phyloP scores from a whole-genome alignment of 2,329 filamentous ascomycete species.

The Seiridium cupressi region DNA sequence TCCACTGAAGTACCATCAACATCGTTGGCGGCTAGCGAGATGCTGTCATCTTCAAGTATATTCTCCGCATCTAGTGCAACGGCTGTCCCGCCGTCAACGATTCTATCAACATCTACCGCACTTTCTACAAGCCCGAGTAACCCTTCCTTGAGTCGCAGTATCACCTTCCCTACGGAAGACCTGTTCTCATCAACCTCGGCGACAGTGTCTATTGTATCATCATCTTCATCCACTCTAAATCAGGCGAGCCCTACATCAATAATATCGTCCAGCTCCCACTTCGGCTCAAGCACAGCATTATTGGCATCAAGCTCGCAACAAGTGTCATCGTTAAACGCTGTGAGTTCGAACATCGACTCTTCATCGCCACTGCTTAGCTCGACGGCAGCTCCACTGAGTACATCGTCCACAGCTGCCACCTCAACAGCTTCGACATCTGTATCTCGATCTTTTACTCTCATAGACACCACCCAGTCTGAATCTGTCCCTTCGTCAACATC shows the following conservation, averaged over 20 bases:
- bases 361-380: neutral
- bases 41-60: neutral
- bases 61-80: neutral
- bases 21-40: too few relatives aligned
- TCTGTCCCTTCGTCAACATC: neutral
- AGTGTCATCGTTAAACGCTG: too few relatives aligned
- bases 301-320: neutral
- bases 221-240: neutral
- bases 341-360: too few relatives aligned
- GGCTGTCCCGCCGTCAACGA: neutral
- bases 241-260: neutral
- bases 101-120: neutral
- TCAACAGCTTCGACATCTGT: neutral
- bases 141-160: neutral
- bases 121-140: neutral
- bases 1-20: too few relatives aligned
- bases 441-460: neutral
- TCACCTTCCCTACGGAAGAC: neutral
- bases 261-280: neutral
- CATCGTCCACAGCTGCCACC: neutral
- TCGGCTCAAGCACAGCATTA: neutral
- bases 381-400: neutral
- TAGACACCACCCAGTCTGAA: neutral
- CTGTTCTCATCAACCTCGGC: neutral
- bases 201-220: neutral